A percentile compares a stretch with the other conserved stretches of the same genome.
Conservation (phyloP, 345 rosid genomes). For the Draba incana region DNA sequence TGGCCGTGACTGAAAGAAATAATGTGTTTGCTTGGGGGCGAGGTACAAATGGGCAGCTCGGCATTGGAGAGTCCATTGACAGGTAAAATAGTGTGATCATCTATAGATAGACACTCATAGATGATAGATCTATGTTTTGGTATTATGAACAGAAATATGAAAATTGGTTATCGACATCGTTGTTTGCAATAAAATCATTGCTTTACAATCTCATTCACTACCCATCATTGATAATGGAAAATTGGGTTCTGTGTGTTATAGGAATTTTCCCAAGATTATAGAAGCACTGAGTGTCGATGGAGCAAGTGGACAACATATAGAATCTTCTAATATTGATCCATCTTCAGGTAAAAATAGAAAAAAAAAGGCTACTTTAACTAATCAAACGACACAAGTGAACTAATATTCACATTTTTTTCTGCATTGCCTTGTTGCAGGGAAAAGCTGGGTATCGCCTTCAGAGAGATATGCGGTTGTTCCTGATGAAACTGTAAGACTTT, state of each 20-base stretch:
- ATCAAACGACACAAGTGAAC: not conserved
- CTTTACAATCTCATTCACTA: not conserved
- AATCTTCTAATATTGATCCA: constrained; percentile 64
- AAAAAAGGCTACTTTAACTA: not conserved
- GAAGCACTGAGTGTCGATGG: constrained; percentile 84
- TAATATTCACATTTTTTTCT: constrained; percentile 1
- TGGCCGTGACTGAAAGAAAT: constrained; percentile 79
- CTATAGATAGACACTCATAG: constrained; percentile 1
- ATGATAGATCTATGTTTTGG: constrained; percentile 1
- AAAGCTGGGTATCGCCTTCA: constrained; percentile 80
- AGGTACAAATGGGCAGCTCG: constrained; percentile 99
- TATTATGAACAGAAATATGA: constrained; percentile 7
- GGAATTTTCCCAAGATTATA: constrained; percentile 76
- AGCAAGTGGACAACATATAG: constrained; percentile 71
- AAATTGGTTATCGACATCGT: not conserved
- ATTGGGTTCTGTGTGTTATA: constrained; percentile 31
- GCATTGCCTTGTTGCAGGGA: constrained; percentile 53
- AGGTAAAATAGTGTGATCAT: constrained; percentile 52
- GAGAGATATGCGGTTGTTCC: constrained; percentile 98
- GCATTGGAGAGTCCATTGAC: constrained; percentile 75
- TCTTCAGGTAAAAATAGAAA: constrained; percentile 56
- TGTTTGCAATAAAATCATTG: not conserved
- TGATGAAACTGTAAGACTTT: constrained; percentile 67
- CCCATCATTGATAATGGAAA: constrained; percentile 16
- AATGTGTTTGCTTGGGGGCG: constrained; percentile 98